Base-by-base conservation (phyloP, 495 filamentous ascomycete genomes). In the Daldinia decipiens region DNA sequence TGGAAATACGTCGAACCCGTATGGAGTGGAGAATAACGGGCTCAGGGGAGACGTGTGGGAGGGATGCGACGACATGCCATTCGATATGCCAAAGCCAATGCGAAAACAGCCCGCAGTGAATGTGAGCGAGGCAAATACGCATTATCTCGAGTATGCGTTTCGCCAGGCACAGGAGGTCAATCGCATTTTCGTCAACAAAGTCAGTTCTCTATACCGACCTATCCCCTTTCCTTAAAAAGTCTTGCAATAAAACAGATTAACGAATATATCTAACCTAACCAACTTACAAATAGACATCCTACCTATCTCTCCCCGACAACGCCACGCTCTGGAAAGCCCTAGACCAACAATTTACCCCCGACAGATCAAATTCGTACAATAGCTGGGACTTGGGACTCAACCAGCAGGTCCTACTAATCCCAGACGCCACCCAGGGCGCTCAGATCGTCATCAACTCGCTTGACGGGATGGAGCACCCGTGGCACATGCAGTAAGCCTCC, bases 341-440 rank as follows among this genome's bases (percentile, higher is more conserved):
- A 15, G 76, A 75, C 19, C 76, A 78, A 29, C 13, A 76, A 4
- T 78, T 78, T 50, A 71, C 70, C 1, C 4, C 71, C 13, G 73
- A 67, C 40, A 55, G 64, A 24, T 62, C 65, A 24, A 71, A 73
- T 34, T 74, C 72, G 21, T 78, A 78, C 53, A 75, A 65, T n/a
- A 78, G 72, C 67, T 78, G 76, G 76, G 70, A 76, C 56, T 78
- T 76, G 32, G 72, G 71, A 12, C 52, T 78, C 8, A 73, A 64
- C 64, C 76, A 78, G 36, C 76, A 78, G 43, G 76, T 78, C 13
- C 63, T 78, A 15, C 76, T 75, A 27, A 71, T 86, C 29, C 87
- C 92, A 40, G 84, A 87, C 55, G 88, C 87, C n/a, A 82, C 85
- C 66, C 83, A 87, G 63, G 90, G 90, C 38, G 91, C 91, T 53